Evolutionary conservation across 208 protist species (phyloP), one percentile per base, ranked within the genome.

Genomic region (Trypanosoma conorhini): DNA sequence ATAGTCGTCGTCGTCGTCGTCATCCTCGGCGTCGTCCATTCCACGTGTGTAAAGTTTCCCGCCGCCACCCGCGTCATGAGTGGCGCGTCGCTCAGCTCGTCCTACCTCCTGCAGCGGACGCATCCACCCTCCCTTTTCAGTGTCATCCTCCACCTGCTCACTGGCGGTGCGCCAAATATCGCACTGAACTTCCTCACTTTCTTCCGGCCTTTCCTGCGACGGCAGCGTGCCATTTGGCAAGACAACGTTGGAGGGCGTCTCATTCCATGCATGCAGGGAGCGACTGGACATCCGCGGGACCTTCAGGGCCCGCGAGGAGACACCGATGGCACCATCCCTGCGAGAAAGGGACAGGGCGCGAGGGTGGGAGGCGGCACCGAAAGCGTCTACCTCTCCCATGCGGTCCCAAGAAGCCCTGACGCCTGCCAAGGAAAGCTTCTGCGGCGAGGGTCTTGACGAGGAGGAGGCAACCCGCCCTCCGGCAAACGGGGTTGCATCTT

Each of bases 101-200:
- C 40, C 70, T 21, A 31, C 26, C 22, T 68, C 62, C 44, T 75
- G 70, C n/a, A 75, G 31, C 19, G 70, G 56, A 55, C 56, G 62
- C 70, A 64, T 75, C 70, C 70, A 75, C 0, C 40, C 52, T 19
- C 13, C 52, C 44, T 33, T 30, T 12, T 38, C 9, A 26, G 38
- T 55, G 3, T 40, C 26, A n/a, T 55, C 55, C 33, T 13, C 17
- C 12, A 24, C 19, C 35, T 26, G 1, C 28, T 19, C 12, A 60
- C n/a, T 31, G 3, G 19, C 30, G 5, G 42, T 7, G 54, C 22
- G 31, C 70, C 70, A 75, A 30, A 70, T 31, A 48, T 75, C 67
- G 15, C 63, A 28, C 51, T 59, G 19, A 24, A 21, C 40, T 26
- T 21, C 30, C 28, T 26, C 19, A 21, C n/a, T 72, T 50, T 44